A percentile compares a stretch with the other conserved stretches of the same genome.
These are phyloP conservation scores for Euphorbia tirucalli DNA, from an alignment of 345 rosid genomes.

Conservation along the genomic window DNA sequence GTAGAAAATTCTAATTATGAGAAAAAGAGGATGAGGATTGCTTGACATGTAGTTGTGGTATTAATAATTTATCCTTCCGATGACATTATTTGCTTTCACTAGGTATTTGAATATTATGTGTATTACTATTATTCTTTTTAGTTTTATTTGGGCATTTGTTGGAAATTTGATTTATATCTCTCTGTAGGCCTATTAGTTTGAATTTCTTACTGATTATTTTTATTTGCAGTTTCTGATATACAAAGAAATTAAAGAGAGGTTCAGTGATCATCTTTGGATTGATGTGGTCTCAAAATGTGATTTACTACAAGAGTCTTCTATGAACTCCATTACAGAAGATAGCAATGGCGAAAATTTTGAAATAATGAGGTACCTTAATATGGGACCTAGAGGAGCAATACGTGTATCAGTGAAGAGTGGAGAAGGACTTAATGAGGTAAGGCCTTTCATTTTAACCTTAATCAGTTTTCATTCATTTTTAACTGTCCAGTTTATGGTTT, in stretches of 20 bases:
- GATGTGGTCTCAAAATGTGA: conserved; percentile 92
- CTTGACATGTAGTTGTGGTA: not conserved
- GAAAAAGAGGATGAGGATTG: not conserved
- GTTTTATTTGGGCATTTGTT: not conserved
- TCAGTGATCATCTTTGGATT: conserved; percentile 66
- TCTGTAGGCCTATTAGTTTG: not conserved
- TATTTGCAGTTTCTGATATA: conserved; percentile 66
- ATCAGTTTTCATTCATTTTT: not conserved
- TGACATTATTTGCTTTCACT: not conserved
- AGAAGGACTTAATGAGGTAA: conserved; percentile 70
- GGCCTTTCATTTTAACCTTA: not conserved
- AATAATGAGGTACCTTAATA: conserved; percentile 51
- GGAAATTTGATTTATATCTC: not conserved
- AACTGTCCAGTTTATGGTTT: not conserved
- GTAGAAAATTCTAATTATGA: not conserved
- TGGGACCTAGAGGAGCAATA: conserved; percentile 71
- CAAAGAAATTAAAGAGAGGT: conserved; percentile 76
- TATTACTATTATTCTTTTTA: not conserved
- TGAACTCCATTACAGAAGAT: conserved; percentile 56
- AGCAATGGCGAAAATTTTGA: conserved; percentile 38
- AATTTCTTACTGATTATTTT: conserved; percentile 1
- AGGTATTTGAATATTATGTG: not conserved
- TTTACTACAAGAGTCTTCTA: conserved; percentile 57
- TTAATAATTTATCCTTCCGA: not conserved
- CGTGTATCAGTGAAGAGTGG: conserved; percentile 65